These are phyloP conservation scores for Clarireedia paspali DNA, from an alignment of 2,329 filamentous ascomycete species.

Conservation along the genomic window DNA sequence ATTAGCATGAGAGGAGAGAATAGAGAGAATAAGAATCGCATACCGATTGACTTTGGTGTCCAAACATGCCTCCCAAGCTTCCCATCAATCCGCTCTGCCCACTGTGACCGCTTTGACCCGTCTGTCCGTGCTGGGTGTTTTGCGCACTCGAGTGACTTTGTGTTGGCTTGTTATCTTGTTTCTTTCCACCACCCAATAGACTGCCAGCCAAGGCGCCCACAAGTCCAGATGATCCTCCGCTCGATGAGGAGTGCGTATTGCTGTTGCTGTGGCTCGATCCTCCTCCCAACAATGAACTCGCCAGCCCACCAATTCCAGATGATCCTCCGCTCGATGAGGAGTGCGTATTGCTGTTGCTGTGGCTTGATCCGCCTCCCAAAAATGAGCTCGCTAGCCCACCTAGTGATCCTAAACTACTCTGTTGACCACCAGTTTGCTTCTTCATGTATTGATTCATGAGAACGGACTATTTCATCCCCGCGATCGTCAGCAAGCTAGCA, in stretches of 20 bases:
- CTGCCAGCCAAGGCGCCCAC: slow-evolving; percentile 40
- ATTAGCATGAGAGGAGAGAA: slow-evolving; percentile 14
- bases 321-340: slow-evolving; percentile 20
- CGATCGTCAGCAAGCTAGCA: neutral
- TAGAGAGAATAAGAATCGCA: neutral
- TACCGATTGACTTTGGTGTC: slow-evolving; percentile 20
- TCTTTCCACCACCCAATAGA: slow-evolving; percentile 44
- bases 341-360: slow-evolving; percentile 19
- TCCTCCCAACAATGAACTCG: too few relatives aligned
- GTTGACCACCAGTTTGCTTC: slow-evolving; percentile 8
- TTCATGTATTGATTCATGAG: slow-evolving; percentile 26
- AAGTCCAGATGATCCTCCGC: slow-evolving; percentile 28
- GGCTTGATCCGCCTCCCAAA: slow-evolving; percentile 22
- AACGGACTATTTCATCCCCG: slow-evolving; percentile 17
- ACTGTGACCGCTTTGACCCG: slow-evolving; percentile 11
- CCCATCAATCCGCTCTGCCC: slow-evolving; percentile 22
- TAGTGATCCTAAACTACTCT: slow-evolving; percentile 29
- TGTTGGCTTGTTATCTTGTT: slow-evolving; percentile 28
- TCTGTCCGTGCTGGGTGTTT: slow-evolving; percentile 20
- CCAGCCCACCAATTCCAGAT: slow-evolving; percentile 25
- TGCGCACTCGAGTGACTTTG: slow-evolving; percentile 33
- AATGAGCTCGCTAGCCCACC: slow-evolving; percentile 33
- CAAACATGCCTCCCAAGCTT: slow-evolving; percentile 25
- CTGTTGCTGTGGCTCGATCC: slow-evolving; percentile 13
- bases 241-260: slow-evolving; percentile 20